A percentile compares a stretch with the other conserved stretches of the same genome.
Evolutionary conservation across 169 alveolate genomes (phyloP).

Genomic region (Plasmodium relictum): DNA sequence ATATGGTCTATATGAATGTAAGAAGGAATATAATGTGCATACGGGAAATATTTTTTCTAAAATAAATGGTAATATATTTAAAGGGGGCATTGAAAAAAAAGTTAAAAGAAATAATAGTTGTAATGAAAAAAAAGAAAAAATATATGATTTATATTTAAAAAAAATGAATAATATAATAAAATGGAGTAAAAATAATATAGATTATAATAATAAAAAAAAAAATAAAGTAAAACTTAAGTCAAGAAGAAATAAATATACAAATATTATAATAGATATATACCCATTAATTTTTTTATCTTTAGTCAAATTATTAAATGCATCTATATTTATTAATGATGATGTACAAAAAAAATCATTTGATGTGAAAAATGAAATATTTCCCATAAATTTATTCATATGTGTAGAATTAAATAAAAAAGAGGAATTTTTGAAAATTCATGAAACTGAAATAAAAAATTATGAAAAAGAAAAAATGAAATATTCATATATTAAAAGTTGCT

Average conservation of each 20-base stretch:
- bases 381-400: constrained; percentile 28
- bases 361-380: constrained; percentile 58
- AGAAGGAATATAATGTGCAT: not conserved
- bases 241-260: constrained; percentile 74
- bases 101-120: not conserved
- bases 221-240: constrained; percentile 21
- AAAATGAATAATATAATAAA: constrained; percentile 20
- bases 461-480: constrained; percentile 13
- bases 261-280: constrained; percentile 58
- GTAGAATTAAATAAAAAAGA: constrained; percentile 33
- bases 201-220: constrained; percentile 52
- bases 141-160: constrained; percentile 12
- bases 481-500: constrained; percentile 25
- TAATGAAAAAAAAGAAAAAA: not conserved
- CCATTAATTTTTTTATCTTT: constrained; percentile 60
- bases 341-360: constrained; percentile 53
- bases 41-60: constrained; percentile 3
- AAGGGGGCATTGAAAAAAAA: not conserved
- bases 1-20: constrained; percentile 6
- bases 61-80: constrained; percentile 25
- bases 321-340: constrained; percentile 32
- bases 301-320: constrained; percentile 27
- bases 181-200: constrained; percentile 59
- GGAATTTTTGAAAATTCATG: constrained; percentile 31
- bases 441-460: not conserved